These are phyloP conservation scores for Brettanomyces bruxellensis DNA, from an alignment of 805 yeast genomes.

Conservation along the genomic window DNA sequence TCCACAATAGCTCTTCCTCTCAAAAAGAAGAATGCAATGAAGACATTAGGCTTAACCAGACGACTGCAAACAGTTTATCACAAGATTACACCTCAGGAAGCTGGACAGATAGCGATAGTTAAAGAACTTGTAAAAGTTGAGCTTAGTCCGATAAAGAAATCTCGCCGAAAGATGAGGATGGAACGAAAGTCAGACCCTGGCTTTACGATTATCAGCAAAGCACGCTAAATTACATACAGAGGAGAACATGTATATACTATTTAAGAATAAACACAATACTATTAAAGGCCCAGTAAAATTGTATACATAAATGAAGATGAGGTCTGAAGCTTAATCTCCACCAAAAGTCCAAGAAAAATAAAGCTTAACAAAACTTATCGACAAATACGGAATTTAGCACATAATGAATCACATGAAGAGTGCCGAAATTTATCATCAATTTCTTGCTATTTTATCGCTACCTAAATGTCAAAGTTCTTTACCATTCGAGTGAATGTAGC, in stretches of 20 bases:
- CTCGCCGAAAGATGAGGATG: slow-evolving; percentile 41
- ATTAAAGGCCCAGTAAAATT: slow-evolving; percentile 2
- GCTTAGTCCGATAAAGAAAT: slow-evolving; percentile 45
- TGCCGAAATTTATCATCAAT: background rate
- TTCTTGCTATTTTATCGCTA: too few species aligned
- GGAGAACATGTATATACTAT: slow-evolving; percentile 1
- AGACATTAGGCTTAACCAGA: slow-evolving; percentile 63
- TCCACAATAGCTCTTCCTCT: slow-evolving; percentile 84
- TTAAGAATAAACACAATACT: background rate
- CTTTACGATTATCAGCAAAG: slow-evolving; percentile 35
- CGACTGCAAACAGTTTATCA: slow-evolving; percentile 72
- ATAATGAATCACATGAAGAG: background rate
- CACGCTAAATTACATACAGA: slow-evolving; percentile 1
- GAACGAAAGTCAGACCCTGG: slow-evolving; percentile 61
- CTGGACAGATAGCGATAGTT: slow-evolving; percentile 75
- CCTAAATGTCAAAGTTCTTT: too few species aligned
- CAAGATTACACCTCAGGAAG: slow-evolving; percentile 64
- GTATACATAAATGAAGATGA: background rate
- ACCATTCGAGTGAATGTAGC: too few species aligned
- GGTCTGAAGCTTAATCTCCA: too few species aligned
- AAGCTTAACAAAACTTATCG: too few species aligned
- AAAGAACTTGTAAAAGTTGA: slow-evolving; percentile 85
- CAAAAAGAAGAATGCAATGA: slow-evolving; percentile 51
- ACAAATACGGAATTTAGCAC: background rate
- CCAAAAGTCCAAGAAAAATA: too few species aligned